Evolutionary conservation across 768 basidiomycete genomes (phyloP).

Genomic region (Xerocomellus amylosporus): DNA sequence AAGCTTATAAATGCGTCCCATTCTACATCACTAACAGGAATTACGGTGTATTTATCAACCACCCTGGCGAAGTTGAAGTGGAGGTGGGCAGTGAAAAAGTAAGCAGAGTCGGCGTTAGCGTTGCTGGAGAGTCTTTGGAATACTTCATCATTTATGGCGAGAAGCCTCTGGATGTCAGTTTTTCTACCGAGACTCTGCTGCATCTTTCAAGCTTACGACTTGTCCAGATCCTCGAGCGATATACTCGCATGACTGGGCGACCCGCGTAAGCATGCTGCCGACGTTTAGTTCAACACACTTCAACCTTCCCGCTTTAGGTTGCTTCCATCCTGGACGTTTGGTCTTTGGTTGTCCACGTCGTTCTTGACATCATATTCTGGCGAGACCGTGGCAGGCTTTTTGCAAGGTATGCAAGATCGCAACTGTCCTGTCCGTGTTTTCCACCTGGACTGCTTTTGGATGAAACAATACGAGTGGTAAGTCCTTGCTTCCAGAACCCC

Average conservation of each 20-base stretch:
- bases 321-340: conserved; percentile 71
- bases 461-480: conserved; percentile 68
- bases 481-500: conserved; percentile 9
- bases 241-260: conserved; percentile 21
- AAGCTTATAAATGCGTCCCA: conserved; percentile 65
- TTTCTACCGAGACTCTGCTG: neutral
- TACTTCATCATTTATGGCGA: conserved; percentile 72
- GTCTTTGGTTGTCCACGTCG: conserved; percentile 74
- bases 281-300: neutral
- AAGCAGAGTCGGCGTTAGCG: conserved; percentile 59
- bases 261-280: conserved; percentile 10
- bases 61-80: conserved; percentile 72
- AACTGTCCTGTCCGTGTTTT: conserved; percentile 65
- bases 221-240: conserved; percentile 17
- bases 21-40: conserved; percentile 69
- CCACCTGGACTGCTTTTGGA: conserved; percentile 78
- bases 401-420: conserved; percentile 67
- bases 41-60: conserved; percentile 76
- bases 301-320: conserved; percentile 39
- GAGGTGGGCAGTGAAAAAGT: conserved; percentile 70
- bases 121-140: conserved; percentile 61
- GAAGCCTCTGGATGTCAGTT: conserved; percentile 51
- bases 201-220: neutral
- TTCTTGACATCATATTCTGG: conserved; percentile 71
- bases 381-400: conserved; percentile 65